Evolutionary conservation across 2,329 filamentous ascomycete genomes (phyloP).

Genomic region (Xylaria sp.): DNA sequence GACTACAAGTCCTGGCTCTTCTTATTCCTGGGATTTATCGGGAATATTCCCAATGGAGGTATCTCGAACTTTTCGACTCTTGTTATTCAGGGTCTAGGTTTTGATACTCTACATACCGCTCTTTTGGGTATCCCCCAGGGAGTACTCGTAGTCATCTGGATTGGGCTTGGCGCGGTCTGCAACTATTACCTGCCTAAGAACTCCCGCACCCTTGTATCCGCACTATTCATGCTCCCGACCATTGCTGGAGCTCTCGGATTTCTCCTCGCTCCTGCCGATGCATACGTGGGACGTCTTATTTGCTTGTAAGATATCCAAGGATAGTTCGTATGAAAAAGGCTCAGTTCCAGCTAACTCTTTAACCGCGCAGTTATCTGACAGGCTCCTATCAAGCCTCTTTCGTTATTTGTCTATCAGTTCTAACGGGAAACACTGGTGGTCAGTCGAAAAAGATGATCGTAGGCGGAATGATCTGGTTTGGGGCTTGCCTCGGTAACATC

Average conservation of each 20-base stretch:
- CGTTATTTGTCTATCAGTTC: slow-evolving; percentile 10
- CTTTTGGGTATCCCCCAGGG: slow-evolving; percentile 24
- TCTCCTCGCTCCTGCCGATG: slow-evolving; percentile 13
- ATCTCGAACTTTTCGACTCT: slow-evolving; percentile 22
- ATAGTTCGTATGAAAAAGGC: background rate
- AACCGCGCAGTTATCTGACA: slow-evolving; percentile 1
- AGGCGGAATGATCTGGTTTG: slow-evolving; percentile 18
- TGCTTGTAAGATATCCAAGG: slow-evolving; percentile 14
- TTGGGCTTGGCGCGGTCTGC: slow-evolving; percentile 11
- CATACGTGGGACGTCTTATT: slow-evolving; percentile 17
- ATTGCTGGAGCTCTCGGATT: slow-evolving; percentile 17
- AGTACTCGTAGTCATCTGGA: slow-evolving; percentile 17
- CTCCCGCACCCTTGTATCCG: slow-evolving; percentile 10
- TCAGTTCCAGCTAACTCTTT: background rate
- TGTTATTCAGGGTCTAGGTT: slow-evolving; percentile 20
- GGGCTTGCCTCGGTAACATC: slow-evolving; percentile 19
- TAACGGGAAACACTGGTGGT: slow-evolving; percentile 6
- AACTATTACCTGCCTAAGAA: slow-evolving; percentile 21
- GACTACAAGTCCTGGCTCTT: slow-evolving; percentile 22
- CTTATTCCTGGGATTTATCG: slow-evolving; percentile 1
- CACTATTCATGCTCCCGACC: slow-evolving; percentile 21
- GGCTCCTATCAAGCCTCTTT: slow-evolving; percentile 23
- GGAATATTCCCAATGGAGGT: slow-evolving; percentile 20
- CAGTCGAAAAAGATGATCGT: slow-evolving; percentile 25
- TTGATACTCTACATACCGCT: slow-evolving; percentile 11